These are phyloP conservation scores for Candida maltosa DNA, from an alignment of 805 yeast species.

Conservation along the genomic window DNA sequence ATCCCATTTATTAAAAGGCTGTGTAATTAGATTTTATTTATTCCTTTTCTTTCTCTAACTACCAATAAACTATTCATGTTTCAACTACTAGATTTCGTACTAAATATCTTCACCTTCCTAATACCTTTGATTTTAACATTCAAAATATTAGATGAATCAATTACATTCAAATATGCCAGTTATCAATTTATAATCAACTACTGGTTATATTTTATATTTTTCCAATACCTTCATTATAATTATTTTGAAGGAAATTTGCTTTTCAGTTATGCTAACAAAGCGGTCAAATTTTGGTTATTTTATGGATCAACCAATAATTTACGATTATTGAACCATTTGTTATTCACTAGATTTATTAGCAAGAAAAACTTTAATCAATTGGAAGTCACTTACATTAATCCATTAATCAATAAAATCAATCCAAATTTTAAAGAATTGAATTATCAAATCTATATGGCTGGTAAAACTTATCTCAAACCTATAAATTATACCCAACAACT, in stretches of 20 bases:
- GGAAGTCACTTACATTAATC: constrained; percentile 4
- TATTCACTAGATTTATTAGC: not conserved
- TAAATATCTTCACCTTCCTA: constrained; percentile 6
- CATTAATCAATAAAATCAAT: constrained; percentile 1
- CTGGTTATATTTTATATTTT: constrained; percentile 8
- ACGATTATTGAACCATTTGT: constrained; percentile 1
- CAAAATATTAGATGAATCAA: constrained; percentile 9
- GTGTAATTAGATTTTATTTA: no score
- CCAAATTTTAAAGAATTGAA: constrained; percentile 1
- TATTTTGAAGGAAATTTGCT: not conserved
- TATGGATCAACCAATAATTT: constrained; percentile 5
- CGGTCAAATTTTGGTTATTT: constrained; percentile 8
- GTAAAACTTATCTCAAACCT: constrained; percentile 4
- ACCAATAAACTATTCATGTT: constrained; percentile 6
- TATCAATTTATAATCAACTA: constrained; percentile 10
- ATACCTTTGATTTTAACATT: constrained; percentile 9
- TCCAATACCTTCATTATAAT: constrained; percentile 4
- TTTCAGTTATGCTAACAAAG: not conserved
- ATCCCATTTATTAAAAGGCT: no score
- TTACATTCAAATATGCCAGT: constrained; percentile 5
- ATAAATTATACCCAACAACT: not conserved
- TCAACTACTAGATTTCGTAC: constrained; percentile 4
- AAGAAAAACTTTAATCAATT: not conserved
- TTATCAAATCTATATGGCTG: constrained; percentile 1
- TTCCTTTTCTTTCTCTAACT: no score